phyloP scores from a whole-genome alignment of 2,329 filamentous ascomycete species.

The Colletotrichum lentis region DNA sequence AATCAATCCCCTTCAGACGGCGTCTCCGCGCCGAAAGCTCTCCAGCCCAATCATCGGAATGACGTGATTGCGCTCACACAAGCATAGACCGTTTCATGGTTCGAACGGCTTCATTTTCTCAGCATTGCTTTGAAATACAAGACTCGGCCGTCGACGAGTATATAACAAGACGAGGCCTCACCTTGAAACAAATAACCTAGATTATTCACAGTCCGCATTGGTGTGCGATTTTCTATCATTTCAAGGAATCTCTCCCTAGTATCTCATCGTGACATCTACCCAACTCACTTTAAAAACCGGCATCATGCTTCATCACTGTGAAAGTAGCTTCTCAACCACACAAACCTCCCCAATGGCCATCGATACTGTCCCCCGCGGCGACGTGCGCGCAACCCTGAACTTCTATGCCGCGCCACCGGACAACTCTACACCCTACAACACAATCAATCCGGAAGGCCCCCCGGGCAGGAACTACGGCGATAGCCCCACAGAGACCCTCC shows the following conservation, averaged over 20 bases:
- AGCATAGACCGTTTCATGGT: conserved; percentile 9
- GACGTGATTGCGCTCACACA: conserved; percentile 33
- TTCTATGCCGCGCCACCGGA: conserved; percentile 72
- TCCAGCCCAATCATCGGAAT: conserved; percentile 25
- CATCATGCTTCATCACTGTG: not conserved
- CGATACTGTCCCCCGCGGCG: conserved; percentile 62
- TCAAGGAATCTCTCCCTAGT: not conserved
- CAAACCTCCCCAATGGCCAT: conserved; percentile 48
- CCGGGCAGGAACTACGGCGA: conserved; percentile 72
- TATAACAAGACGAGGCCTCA: not conserved
- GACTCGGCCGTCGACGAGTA: not conserved
- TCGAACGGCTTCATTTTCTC: conserved; percentile 28
- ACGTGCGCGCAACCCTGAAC: conserved; percentile 68
- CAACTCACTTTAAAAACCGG: not conserved
- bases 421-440: conserved; percentile 68
- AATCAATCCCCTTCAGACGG: conserved; percentile 20
- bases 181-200: too few species aligned
- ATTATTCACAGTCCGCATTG: not conserved
- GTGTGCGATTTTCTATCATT: not conserved
- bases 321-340: conserved; percentile 1
- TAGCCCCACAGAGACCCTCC: conserved; percentile 58
- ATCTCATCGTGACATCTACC: not conserved
- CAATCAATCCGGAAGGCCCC: conserved; percentile 70
- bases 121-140: conserved; percentile 36
- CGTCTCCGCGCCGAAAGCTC: conserved; percentile 13